Conservation (phyloP, 805 yeast genomes). For the Schwanniomyces pseudopolymorphus region DNA sequence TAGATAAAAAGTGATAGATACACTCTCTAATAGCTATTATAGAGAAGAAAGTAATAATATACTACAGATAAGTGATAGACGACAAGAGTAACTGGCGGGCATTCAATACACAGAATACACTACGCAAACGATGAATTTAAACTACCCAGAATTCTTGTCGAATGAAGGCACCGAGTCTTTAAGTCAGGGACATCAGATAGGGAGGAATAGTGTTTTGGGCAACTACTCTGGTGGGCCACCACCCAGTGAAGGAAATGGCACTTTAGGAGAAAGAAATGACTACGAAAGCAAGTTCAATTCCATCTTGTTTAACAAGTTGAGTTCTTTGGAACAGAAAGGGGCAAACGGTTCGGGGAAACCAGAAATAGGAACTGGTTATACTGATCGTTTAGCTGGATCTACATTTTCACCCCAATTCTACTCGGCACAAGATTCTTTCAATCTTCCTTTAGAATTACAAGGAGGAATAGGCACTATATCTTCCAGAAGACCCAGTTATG, state of each 20-base stretch:
- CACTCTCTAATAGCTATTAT: background rate
- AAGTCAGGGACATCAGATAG: background rate
- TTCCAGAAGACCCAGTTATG: slow-evolving; percentile 71
- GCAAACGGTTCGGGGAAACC: background rate
- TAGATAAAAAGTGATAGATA: background rate
- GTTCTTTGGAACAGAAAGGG: slow-evolving; percentile 14
- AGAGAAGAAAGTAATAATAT: background rate
- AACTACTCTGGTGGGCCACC: background rate
- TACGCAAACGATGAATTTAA: slow-evolving; percentile 23
- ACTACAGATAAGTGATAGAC: background rate
- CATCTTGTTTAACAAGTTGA: slow-evolving; percentile 23
- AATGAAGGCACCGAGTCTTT: background rate
- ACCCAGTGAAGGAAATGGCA: background rate
- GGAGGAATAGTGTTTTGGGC: background rate
- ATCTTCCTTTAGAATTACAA: slow-evolving; percentile 58
- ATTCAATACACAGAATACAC: background rate
- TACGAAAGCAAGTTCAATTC: slow-evolving; percentile 15
- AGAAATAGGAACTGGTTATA: background rate
- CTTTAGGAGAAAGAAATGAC: background rate
- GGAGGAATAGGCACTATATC: slow-evolving; percentile 63
- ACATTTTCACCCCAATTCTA: slow-evolving; percentile 5
- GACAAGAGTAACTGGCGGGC: background rate
- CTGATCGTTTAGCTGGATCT: background rate
- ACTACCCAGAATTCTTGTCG: slow-evolving; percentile 36
- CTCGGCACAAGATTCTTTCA: slow-evolving; percentile 32